Evolutionary conservation across 2,329 filamentous ascomycete genomes (phyloP).

Genomic region (Cladophialophora immunda): DNA sequence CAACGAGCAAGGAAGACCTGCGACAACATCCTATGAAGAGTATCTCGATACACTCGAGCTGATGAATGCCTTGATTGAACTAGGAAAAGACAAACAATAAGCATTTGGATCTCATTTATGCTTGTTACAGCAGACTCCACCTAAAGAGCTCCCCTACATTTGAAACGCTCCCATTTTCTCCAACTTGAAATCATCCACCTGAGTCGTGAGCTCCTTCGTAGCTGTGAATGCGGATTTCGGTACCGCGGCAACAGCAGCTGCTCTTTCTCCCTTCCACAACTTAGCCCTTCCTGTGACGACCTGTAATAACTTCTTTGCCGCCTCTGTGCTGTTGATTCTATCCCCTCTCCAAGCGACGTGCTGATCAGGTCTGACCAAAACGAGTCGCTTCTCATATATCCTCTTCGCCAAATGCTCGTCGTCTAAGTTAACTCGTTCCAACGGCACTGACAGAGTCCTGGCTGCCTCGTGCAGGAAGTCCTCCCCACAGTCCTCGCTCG

Average conservation of each 20-base stretch:
- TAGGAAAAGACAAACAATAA: not conserved
- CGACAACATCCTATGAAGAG: not conserved
- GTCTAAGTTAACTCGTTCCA: constrained; percentile 15
- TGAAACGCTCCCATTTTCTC: constrained; percentile 28
- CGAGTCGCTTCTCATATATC: constrained; percentile 28
- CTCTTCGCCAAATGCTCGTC: constrained; percentile 20
- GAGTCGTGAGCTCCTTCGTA: constrained; percentile 15
- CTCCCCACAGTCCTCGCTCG: not conserved
- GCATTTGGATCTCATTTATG: too few species aligned
- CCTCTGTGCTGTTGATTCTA: not conserved
- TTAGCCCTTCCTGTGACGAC: constrained; percentile 5
- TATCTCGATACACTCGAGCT: constrained; percentile 2
- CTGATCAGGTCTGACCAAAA: constrained; percentile 30
- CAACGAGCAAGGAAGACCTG: too few species aligned
- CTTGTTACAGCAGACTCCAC: not conserved
- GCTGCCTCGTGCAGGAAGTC: constrained; percentile 14
- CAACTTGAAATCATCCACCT: constrained; percentile 18
- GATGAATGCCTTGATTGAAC: too few species aligned
- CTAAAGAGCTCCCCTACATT: not conserved
- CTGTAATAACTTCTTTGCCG: constrained; percentile 12
- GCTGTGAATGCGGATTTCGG: constrained; percentile 16
- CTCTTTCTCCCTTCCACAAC: not conserved
- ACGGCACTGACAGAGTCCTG: constrained; percentile 2
- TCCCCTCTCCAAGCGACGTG: constrained; percentile 33
- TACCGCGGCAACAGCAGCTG: not conserved